Evolutionary conservation across 1,139 yeast species (phyloP), one percentile per base, ranked within the genome.

Genomic region (Lodderomyces jiufengensis): DNA sequence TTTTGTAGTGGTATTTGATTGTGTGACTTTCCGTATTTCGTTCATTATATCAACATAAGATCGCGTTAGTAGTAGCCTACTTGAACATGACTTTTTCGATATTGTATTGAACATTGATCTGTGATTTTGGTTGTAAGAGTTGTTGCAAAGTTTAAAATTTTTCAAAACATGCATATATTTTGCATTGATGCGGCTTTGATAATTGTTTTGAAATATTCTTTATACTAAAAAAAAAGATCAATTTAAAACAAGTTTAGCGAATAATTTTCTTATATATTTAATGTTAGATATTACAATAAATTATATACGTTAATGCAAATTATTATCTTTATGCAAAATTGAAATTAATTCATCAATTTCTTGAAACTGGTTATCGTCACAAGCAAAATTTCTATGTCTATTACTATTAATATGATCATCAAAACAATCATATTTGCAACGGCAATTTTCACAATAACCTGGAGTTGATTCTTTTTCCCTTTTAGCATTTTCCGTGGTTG

Each of bases 391-490:
- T 31, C 85, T 70, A 57, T 94, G 99, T 48, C 83, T 77, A 33
- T 76, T 76, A 16, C 87, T 72, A 23, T 55, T 54, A 34, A 87
- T 75, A 54, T 92, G 99, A 38, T 78, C 86, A 22, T 80, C 84
- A 53, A 90, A 82, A 48, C 78, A 76, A 36, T 84, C 90, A 54
- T 85, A 92, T 54, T 84, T 83, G 46, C 84, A 86, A 24, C 94
- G 73, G 59, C 99, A 92, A 57, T 92, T 94, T 55, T 92, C 99
- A 62, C 98, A 92, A 59, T 85, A 87, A 0, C 95, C 95, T 2
- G 80, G 73, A 27, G 60, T 67, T 39, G 51, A 48, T 31, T 65
- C 72, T 38, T 55, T 37, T 83, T 83, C 51, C 86, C 84, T 68
- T 39, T 54, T 32, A 40, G 41, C 45, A 18, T 5, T 18, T 18